These are phyloP conservation scores for Chytridiales sp. DNA, from an alignment of 371 early-diverging fungal species.

Conservation along the genomic window DNA sequence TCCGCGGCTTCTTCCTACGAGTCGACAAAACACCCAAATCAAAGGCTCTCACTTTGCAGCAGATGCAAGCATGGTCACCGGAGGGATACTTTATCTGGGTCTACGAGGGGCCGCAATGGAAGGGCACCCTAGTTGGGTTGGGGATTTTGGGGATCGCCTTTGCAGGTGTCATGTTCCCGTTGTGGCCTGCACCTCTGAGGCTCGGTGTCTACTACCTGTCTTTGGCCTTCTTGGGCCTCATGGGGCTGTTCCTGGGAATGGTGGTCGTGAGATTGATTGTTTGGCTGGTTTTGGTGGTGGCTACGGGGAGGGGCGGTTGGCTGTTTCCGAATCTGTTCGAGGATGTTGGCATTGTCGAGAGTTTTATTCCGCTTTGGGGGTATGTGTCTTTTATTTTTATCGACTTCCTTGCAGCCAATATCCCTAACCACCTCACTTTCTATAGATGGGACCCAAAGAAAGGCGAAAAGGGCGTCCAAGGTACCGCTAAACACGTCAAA, in stretches of 20 bases:
- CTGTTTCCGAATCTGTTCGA: conserved; percentile 99
- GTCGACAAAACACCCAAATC: conserved; percentile 57
- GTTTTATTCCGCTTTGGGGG: conserved; percentile 95
- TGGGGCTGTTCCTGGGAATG: conserved; percentile 88
- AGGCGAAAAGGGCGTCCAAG: no score
- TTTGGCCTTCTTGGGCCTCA: conserved; percentile 78
- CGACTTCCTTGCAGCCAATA: background rate
- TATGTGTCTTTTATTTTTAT: no score
- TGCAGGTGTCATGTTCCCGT: conserved; percentile 95
- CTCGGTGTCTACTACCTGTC: conserved; percentile 90
- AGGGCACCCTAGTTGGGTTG: conserved; percentile 72
- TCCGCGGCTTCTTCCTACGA: conserved; percentile 68
- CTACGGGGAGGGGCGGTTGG: conserved; percentile 92
- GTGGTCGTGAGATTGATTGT: conserved; percentile 89
- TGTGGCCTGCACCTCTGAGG: conserved; percentile 91
- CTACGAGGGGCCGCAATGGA: conserved; percentile 84
- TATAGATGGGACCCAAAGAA: no score
- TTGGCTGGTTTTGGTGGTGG: conserved; percentile 75
- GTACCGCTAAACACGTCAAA: no score
- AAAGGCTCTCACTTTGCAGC: conserved; percentile 25
- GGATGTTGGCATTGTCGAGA: conserved; percentile 97
- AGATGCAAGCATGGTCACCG: conserved; percentile 59
- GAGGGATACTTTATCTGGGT: conserved; percentile 95
- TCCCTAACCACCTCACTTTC: no score
- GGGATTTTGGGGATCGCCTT: conserved; percentile 76